Evolutionary conservation across 2,329 filamentous ascomycete species (phyloP).

Genomic region (Teratosphaeria pseudoeucalypti): DNA sequence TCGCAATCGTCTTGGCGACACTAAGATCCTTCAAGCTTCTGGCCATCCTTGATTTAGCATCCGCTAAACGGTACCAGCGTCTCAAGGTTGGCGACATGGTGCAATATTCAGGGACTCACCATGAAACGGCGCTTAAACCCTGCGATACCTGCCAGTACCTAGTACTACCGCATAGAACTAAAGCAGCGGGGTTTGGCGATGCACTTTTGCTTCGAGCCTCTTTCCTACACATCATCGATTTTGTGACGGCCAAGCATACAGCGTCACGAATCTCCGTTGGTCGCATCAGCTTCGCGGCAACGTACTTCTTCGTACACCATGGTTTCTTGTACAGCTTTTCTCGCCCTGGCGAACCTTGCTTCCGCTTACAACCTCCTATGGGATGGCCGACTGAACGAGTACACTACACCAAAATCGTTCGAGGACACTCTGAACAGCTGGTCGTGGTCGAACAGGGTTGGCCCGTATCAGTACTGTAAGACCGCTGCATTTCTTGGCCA

Average conservation of each 20-base stretch:
- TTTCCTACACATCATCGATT: not conserved
- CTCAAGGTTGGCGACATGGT: not conserved
- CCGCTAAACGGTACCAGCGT: not conserved
- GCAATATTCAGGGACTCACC: not conserved
- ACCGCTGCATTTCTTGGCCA: not conserved
- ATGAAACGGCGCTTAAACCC: not conserved
- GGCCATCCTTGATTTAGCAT: not conserved
- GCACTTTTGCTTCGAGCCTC: too few relatives aligned
- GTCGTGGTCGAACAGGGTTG: conserved; percentile 54
- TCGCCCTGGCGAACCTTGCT: conserved; percentile 20
- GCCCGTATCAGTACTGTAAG: conserved; percentile 46
- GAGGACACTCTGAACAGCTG: conserved; percentile 39
- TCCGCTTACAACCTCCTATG: conserved; percentile 43
- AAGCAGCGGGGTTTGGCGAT: not conserved
- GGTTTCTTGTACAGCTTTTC: conserved; percentile 10
- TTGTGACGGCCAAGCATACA: not conserved
- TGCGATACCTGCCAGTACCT: not conserved
- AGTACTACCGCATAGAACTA: not conserved
- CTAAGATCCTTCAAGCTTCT: not conserved
- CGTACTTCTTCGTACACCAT: conserved; percentile 4
- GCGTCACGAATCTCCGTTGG: not conserved
- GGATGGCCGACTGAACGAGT: conserved; percentile 57
- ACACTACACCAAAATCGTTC: conserved; percentile 40
- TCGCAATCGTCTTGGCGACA: not conserved
- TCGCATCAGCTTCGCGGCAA: too few relatives aligned